Evolutionary conservation across 345 rosid genomes (phyloP), one percentile per base, ranked within the genome.

Genomic region (Melaleuca alternifolia): DNA sequence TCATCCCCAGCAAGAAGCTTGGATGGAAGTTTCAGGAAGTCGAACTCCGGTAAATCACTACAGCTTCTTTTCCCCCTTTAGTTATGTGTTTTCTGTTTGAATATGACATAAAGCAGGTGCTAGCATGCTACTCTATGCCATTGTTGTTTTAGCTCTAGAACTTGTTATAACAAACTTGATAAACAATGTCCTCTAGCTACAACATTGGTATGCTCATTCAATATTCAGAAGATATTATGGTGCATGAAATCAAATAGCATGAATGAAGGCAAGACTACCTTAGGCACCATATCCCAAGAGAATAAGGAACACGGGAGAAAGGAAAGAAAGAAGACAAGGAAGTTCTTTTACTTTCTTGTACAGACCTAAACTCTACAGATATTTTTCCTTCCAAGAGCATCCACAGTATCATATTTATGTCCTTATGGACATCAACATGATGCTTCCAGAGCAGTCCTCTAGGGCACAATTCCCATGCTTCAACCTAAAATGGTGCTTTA

Each of bases 21-120:
- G 84, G 91, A 86, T 65, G 90, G 90, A 85, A 91, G 95, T 86
- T 90, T 91, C 89, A 91, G 95, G 87, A 90, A 90, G 88, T 89
- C 87, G 50, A 84, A 88, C 76, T 89, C 93, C 44, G 92, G 94
- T 91, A 61, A 46, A 91, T 87, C 24, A 85, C 84, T 85, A 21
- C 51, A 61, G 59, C 12, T 5, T 65, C 7, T 65, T 61, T 61
- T 11, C 23, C 11, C 57, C 71, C 79, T 37, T 9, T 71, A 33
- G 18, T 2, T 71, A 33, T 71, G 48, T 33, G 48, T 71, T 71
- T 37, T 37, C 79, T 37, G 76, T 71, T 33, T 37, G 24, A 37
- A 71, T 71, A 33, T 18, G 79, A 71, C 79, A 71, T 71, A 16
- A 18, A 71, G 48, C 48, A 18, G 24, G 79, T 33, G 44, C 79